Conservation (phyloP, 1,139 yeast genomes). For the Lodderomyces oxycetoniae region DNA sequence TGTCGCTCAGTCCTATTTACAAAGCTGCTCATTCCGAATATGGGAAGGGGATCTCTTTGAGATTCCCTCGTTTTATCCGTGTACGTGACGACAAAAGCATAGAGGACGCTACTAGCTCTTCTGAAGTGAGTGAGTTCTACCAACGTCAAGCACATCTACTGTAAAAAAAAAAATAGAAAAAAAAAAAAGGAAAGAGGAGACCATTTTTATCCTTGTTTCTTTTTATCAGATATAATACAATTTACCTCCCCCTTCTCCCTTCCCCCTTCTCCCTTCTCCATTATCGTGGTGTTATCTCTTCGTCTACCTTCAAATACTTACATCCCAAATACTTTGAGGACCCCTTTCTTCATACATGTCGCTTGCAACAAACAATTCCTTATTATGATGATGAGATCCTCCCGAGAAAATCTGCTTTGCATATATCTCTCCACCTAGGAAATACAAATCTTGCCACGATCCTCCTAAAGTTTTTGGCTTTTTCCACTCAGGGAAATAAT, state of each 20-base stretch:
- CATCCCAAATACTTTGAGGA: slow-evolving; percentile 62
- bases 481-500: slow-evolving; percentile 95
- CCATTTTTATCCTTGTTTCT: slow-evolving; percentile 1
- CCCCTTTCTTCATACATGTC: slow-evolving; percentile 78
- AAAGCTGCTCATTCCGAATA: slow-evolving; percentile 77
- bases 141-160: slow-evolving; percentile 58
- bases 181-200: slow-evolving; percentile 1
- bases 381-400: slow-evolving; percentile 50
- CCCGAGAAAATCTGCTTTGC: slow-evolving; percentile 76
- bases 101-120: slow-evolving; percentile 87
- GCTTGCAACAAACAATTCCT: slow-evolving; percentile 67
- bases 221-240: too few relatives aligned
- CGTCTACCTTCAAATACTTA: slow-evolving; percentile 19
- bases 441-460: slow-evolving; percentile 62
- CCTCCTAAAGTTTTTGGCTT: slow-evolving; percentile 57
- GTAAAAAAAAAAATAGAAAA: background rate
- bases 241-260: too few relatives aligned
- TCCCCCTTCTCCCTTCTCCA: background rate
- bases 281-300: background rate
- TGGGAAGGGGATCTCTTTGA: slow-evolving; percentile 83
- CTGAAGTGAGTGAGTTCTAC: slow-evolving; percentile 87
- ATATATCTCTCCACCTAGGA: slow-evolving; percentile 84
- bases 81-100: slow-evolving; percentile 82
- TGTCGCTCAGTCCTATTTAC: slow-evolving; percentile 87
- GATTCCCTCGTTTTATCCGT: slow-evolving; percentile 88